Evolutionary conservation across 148 eudicot species (phyloP).

Genomic region (Rhododendron williamsianum): DNA sequence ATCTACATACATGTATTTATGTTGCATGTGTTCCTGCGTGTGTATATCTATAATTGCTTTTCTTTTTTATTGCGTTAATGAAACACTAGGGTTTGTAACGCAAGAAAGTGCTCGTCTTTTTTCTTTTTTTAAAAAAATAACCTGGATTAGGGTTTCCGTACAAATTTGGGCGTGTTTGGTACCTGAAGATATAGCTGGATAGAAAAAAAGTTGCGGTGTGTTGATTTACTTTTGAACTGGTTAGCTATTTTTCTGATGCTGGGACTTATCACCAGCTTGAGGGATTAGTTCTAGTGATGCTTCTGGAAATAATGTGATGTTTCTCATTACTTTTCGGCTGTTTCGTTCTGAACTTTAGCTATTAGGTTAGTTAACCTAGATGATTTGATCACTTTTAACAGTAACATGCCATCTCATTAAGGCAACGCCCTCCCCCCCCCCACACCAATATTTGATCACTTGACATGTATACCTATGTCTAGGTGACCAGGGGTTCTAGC

Average conservation of each 20-base stretch:
- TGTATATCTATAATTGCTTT: background rate
- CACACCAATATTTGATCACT: background rate
- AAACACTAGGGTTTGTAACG: conserved; percentile 7
- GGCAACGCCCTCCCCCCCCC: background rate
- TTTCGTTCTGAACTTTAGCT: background rate
- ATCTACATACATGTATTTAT: background rate
- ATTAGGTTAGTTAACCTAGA: background rate
- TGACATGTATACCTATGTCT: background rate
- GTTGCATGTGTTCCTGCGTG: background rate
- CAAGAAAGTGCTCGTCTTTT: background rate
- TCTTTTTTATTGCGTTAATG: background rate
- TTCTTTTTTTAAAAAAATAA: background rate
- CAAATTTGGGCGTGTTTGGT: background rate
- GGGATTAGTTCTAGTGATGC: background rate
- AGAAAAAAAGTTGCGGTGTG: background rate
- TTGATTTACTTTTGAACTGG: background rate
- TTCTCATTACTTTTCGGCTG: background rate
- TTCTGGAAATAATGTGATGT: background rate
- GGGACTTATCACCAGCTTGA: background rate
- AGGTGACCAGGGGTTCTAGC: background rate
- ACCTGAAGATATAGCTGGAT: background rate
- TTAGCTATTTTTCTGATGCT: background rate
- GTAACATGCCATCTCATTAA: background rate
- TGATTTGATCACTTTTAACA: background rate
- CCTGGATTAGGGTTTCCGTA: background rate